Evolutionary conservation across 441 rosid genomes (phyloP).

Genomic region (Pelargonium citronellum): DNA sequence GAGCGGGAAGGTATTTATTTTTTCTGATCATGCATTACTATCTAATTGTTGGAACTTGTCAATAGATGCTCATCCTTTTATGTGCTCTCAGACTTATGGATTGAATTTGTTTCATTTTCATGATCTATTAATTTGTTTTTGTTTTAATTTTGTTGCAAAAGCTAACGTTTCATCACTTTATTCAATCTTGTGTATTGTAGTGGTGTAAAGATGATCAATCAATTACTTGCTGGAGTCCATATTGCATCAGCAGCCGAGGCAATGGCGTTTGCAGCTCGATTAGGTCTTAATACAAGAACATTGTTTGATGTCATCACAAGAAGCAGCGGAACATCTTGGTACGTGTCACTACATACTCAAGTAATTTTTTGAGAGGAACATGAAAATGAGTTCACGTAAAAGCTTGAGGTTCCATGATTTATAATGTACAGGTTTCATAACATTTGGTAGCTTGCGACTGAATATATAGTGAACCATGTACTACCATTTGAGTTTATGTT

Average conservation of each 20-base stretch:
- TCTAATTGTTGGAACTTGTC: neutral
- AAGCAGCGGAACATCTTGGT: conserved; percentile 87
- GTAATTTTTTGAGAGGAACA: neutral
- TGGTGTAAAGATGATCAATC: conserved; percentile 92
- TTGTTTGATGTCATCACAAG: conserved; percentile 59
- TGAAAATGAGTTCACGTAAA: neutral
- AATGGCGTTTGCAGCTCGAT: conserved; percentile 91
- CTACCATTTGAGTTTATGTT: neutral
- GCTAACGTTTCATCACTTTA: conserved; percentile 13
- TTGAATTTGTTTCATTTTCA: neutral
- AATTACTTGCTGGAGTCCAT: conserved; percentile 96
- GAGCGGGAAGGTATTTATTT: conserved; percentile 77
- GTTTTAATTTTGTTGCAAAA: neutral
- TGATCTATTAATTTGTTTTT: neutral
- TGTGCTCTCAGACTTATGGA: neutral
- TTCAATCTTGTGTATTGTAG: conserved; percentile 34
- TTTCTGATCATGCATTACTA: conserved; percentile 21
- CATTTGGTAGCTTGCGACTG: neutral
- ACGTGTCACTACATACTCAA: conserved; percentile 23
- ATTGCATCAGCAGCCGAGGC: conserved; percentile 98
- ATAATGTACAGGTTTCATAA: neutral
- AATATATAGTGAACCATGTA: no score
- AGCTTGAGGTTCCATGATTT: neutral
- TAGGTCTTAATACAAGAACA: conserved; percentile 76
- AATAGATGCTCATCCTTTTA: neutral